A percentile compares a stretch with the other conserved stretches of the same genome.
These are phyloP conservation scores for Syzygium grande DNA, from an alignment of 345 rosid species.

Conservation along the genomic window DNA sequence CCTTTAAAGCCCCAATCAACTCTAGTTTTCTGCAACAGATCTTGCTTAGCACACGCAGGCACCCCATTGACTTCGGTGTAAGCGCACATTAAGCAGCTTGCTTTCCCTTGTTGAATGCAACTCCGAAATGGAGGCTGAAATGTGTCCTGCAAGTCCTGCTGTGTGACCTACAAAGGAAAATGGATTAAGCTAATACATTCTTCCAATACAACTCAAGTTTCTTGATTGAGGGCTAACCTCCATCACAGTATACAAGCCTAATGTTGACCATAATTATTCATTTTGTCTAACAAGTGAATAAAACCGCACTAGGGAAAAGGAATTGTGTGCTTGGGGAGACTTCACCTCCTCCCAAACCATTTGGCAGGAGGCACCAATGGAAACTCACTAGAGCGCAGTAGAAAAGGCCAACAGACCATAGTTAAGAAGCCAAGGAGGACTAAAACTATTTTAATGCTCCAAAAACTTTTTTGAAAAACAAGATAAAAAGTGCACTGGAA, in stretches of 20 bases:
- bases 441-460: neutral
- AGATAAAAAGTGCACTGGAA: too few species aligned
- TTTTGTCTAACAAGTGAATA: neutral
- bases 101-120: constrained; percentile 71
- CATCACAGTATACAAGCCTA: neutral
- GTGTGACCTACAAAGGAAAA: constrained; percentile 46
- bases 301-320: neutral
- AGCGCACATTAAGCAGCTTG: constrained; percentile 95
- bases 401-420: neutral
- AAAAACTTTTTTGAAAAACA: neutral
- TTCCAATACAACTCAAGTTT: neutral
- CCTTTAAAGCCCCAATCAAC: constrained; percentile 85
- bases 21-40: constrained; percentile 60
- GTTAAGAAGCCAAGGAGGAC: neutral
- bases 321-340: neutral
- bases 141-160: constrained; percentile 82
- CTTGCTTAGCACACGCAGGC: constrained; percentile 71
- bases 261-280: neutral
- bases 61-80: constrained; percentile 84
- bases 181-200: neutral
- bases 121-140: constrained; percentile 77
- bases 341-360: neutral
- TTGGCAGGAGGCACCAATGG: neutral
- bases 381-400: neutral
- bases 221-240: neutral